Conservation (phyloP, 495 filamentous ascomycete genomes). For the Trichocladium uniseriatum region DNA sequence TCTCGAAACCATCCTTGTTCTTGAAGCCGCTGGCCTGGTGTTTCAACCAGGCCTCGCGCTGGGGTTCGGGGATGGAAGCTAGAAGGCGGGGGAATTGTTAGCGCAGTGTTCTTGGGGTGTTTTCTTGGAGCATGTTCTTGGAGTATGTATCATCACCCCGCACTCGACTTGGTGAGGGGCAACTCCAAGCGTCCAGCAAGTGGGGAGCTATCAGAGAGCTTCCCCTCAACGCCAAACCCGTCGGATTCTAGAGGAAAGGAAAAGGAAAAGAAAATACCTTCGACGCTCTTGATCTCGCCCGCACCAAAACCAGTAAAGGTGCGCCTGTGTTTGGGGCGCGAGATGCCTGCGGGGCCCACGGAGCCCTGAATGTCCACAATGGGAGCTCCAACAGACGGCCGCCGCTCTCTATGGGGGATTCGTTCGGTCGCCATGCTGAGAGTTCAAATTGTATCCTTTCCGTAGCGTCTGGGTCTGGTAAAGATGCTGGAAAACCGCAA, state of each 20-base stretch:
- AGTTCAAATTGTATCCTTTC: too few relatives aligned
- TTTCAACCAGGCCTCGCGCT: constrained; percentile 83
- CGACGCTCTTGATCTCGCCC: constrained; percentile 83
- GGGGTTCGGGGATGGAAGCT: constrained; percentile 73
- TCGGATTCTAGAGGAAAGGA: background rate
- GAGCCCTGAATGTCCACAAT: constrained; percentile 74
- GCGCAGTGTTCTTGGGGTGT: background rate
- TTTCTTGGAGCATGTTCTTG: too few relatives aligned
- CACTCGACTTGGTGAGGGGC: constrained; percentile 3
- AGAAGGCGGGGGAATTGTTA: constrained; percentile 15
- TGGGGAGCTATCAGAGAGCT: background rate
- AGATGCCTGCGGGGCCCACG: constrained; percentile 58
- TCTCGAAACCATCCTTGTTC: constrained; percentile 58
- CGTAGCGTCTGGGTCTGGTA: background rate
- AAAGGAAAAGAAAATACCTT: constrained; percentile 40
- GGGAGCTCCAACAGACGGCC: constrained; percentile 69
- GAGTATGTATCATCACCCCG: constrained; percentile 4
- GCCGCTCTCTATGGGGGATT: constrained; percentile 43
- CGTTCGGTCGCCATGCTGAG: constrained; percentile 34
- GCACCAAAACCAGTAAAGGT: constrained; percentile 88
- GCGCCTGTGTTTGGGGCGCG: constrained; percentile 89
- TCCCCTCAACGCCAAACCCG: background rate
- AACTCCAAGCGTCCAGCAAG: too few relatives aligned
- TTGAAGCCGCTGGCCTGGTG: constrained; percentile 61
- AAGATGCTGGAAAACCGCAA: background rate